Evolutionary conservation across 2,329 filamentous ascomycete genomes (phyloP).

Genomic region (Colletotrichum simmondsii): DNA sequence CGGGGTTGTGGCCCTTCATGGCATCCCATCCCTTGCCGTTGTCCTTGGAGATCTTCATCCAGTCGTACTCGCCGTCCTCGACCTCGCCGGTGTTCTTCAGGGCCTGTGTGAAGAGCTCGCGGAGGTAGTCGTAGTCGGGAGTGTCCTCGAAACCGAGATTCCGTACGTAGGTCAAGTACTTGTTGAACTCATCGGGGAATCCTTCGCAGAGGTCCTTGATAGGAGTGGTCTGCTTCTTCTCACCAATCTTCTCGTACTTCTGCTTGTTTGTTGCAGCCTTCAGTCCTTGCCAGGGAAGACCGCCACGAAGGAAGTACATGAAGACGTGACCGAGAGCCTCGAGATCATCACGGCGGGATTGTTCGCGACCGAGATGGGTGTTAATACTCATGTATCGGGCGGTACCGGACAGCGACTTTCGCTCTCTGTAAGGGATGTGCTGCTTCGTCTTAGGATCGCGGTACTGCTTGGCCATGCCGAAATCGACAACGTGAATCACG

Average conservation of each 20-base stretch:
- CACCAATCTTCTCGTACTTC: slow-evolving; percentile 99
- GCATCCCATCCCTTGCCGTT: slow-evolving; percentile 91
- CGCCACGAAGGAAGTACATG: slow-evolving; percentile 79
- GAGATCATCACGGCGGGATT: slow-evolving; percentile 94
- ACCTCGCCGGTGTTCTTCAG: slow-evolving; percentile 94
- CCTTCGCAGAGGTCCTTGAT: slow-evolving; percentile 98
- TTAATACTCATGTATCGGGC: slow-evolving; percentile 99
- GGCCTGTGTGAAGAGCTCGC: slow-evolving; percentile 95
- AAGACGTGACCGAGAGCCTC: slow-evolving; percentile 85
- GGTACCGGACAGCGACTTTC: slow-evolving; percentile 96
- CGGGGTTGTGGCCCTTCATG: slow-evolving; percentile 71
- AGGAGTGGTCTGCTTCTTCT: slow-evolving; percentile 98
- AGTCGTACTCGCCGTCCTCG: slow-evolving; percentile 98
- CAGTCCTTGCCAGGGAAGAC: slow-evolving; percentile 77
- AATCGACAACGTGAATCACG: slow-evolving; percentile 98
- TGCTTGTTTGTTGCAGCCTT: slow-evolving; percentile 87
- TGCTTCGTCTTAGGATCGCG: slow-evolving; percentile 99
- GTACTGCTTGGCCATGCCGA: slow-evolving; percentile 99
- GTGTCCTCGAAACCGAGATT: slow-evolving; percentile 99
- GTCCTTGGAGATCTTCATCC: slow-evolving; percentile 94
- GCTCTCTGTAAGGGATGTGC: slow-evolving; percentile 96
- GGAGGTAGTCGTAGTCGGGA: slow-evolving; percentile 97
- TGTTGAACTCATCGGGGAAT: slow-evolving; percentile 97
- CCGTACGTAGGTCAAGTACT: slow-evolving; percentile 96
- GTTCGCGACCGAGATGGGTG: slow-evolving; percentile 95